These are phyloP conservation scores for Backusella parvicylindrica DNA, from an alignment of 192 early-diverging fungal species.

Conservation along the genomic window DNA sequence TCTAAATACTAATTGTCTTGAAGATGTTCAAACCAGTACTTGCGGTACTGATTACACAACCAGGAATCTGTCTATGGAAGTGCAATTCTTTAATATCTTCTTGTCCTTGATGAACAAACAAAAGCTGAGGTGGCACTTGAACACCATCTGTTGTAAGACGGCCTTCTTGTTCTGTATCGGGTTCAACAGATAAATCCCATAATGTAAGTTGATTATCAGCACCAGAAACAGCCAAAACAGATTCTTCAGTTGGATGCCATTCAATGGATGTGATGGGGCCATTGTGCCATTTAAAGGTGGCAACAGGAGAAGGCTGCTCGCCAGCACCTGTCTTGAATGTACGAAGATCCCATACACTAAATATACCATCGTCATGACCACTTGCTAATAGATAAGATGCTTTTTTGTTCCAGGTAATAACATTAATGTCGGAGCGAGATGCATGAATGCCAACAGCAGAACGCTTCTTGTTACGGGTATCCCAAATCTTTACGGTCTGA, in stretches of 20 bases:
- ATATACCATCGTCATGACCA: conserved; percentile 89
- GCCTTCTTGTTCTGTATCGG: conserved; percentile 82
- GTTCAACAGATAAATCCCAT: conserved; percentile 98
- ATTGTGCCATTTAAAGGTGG: conserved; percentile 93
- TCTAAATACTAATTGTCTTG: conserved; percentile 84
- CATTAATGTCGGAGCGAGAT: conserved; percentile 90
- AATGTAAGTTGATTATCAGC: conserved; percentile 95
- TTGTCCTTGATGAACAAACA: conserved; percentile 96
- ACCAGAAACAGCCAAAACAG: conserved; percentile 85
- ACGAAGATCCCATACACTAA: conserved; percentile 95
- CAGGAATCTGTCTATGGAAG: conserved; percentile 95
- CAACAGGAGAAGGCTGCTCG: conserved; percentile 66
- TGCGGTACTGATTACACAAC: conserved; percentile 84
- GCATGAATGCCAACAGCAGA: conserved; percentile 77
- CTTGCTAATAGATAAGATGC: conserved; percentile 86
- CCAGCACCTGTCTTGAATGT: conserved; percentile 36
- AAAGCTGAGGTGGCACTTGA: conserved; percentile 89
- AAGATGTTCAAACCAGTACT: conserved; percentile 92
- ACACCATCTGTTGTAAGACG: conserved; percentile 59
- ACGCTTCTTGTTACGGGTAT: conserved; percentile 76
- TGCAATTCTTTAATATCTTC: conserved; percentile 93
- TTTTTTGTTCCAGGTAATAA: conserved; percentile 93
- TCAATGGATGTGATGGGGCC: conserved; percentile 93
- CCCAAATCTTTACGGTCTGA: conserved; percentile 93
- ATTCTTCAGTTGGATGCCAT: conserved; percentile 93